Evolutionary conservation across 768 basidiomycete species (phyloP), one percentile per base, ranked within the genome.

Genomic region (Mrakia hoshinonis): DNA sequence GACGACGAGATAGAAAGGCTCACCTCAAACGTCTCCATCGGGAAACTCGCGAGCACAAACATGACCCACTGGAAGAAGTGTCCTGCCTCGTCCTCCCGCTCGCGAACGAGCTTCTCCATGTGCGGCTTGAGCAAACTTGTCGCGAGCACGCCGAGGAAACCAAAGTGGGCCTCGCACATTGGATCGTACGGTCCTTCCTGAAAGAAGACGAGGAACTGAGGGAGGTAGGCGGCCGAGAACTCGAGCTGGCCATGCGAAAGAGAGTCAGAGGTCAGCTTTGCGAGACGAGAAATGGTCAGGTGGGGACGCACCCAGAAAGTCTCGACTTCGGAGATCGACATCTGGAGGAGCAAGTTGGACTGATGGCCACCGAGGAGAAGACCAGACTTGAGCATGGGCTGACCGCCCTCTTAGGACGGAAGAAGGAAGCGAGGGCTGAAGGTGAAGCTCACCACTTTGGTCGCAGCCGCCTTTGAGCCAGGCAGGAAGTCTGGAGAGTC

Each of bases 211-310:
- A 61, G 36, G 34, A 61, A 61, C 26, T 61, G 31, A 5, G 58
- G 58, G 58, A 61, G 58, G 58, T 38, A 61, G 58, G 36, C 22
- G 58, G 58, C 11, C 22, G 58, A 61, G 22, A 61, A 61, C 15
- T 15, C 15, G 36, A 61, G 58, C 58, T 61, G 64, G 29, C 12
- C 26, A 26, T 46, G 43, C 24, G 13, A 48, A 18, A 36, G 60
- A n/a, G 6, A 38, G 38, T n/a, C 12, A 38, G 38, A 38, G 34
- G n/a, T 43, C 31, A 62, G 34, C 36, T 38, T 62, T 15, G 31
- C 29, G 60, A 38, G 34, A 1, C 22, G 13, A 18, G 18, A 62
- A 20, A 2, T n/a, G 13, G 38, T 22, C 12, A 10, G 38, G 1
- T 24, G 39, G 46, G 20, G 15, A 31, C 48, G 31, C 0, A 66